A percentile compares a stretch with the other conserved stretches of the same genome.
These are phyloP conservation scores for Saprolegnia parasitica DNA, from an alignment of 352 stramenopile genomes.

Conservation along the genomic window DNA sequence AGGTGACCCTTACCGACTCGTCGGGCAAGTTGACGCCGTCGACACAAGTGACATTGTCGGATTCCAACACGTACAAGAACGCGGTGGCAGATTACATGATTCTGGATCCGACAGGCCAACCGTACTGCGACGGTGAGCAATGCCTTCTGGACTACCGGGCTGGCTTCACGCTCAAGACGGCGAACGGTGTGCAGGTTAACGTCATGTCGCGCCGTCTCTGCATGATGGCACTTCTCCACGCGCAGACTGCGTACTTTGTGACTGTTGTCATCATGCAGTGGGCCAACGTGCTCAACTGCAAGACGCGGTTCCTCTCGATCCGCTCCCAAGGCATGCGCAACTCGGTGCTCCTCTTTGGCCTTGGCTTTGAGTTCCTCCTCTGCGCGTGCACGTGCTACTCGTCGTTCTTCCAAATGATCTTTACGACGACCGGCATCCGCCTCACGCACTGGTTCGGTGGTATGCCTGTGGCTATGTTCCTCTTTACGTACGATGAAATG, in stretches of 20 bases:
- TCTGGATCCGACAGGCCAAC: conserved; percentile 31
- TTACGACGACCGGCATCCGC: conserved; percentile 68
- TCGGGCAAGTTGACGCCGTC: conserved; percentile 21
- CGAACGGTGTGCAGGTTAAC: conserved; percentile 38
- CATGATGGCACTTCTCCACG: conserved; percentile 61
- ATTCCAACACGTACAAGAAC: conserved; percentile 14
- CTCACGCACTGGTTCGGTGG: conserved; percentile 79
- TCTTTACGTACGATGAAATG: conserved; percentile 83
- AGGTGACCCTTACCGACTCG: conserved; percentile 32
- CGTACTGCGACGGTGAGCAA: conserved; percentile 36
- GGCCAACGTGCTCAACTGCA: conserved; percentile 81
- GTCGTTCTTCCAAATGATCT: conserved; percentile 54
- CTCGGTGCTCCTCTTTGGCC: conserved; percentile 81
- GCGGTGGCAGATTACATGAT: conserved; percentile 9
- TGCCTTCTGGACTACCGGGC: conserved; percentile 43
- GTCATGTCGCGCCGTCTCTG: conserved; percentile 74
- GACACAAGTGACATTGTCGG: conserved; percentile 14
- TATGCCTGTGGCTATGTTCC: conserved; percentile 77
- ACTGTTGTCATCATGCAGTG: conserved; percentile 79
- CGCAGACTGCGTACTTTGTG: conserved; percentile 78
- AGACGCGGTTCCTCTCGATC: conserved; percentile 81
- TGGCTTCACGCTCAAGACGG: conserved; percentile 36
- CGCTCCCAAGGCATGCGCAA: conserved; percentile 84
- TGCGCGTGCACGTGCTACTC: conserved; percentile 72
- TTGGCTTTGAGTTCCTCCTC: conserved; percentile 82